A percentile compares a stretch with the other conserved stretches of the same genome.
Conservation (phyloP, 108 stramenopile genomes). For the Skeletonema costatum region DNA sequence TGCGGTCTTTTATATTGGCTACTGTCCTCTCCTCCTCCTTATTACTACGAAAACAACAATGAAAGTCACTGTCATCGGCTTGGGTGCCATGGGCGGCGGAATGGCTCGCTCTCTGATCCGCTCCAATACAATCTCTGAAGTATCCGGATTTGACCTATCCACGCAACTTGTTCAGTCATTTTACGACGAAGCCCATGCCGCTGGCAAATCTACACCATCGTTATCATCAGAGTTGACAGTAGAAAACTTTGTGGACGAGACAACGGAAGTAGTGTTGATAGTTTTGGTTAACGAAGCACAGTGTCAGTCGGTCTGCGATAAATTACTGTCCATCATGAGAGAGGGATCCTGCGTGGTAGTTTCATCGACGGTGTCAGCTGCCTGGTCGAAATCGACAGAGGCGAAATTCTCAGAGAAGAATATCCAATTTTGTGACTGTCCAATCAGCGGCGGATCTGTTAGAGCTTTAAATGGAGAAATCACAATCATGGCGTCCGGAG, state of each 20-base stretch:
- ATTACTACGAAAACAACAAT: not conserved
- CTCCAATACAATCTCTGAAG: conserved; percentile 28
- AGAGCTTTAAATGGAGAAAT: conserved; percentile 68
- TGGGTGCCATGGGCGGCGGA: conserved; percentile 83
- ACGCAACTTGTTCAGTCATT: conserved; percentile 43
- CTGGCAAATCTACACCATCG: conserved; percentile 40
- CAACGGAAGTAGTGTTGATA: conserved; percentile 59
- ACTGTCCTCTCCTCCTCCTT: not conserved
- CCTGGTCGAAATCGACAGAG: conserved; percentile 54
- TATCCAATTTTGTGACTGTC: conserved; percentile 68
- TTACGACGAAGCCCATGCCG: conserved; percentile 42
- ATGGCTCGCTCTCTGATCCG: conserved; percentile 76
- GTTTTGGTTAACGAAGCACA: conserved; percentile 77
- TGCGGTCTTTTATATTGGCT: too few relatives aligned
- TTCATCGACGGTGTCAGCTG: conserved; percentile 69
- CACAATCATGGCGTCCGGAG: conserved; percentile 71
- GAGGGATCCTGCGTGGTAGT: conserved; percentile 60
- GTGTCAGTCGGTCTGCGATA: conserved; percentile 55
- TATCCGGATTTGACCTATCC: conserved; percentile 59
- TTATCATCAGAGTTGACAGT: conserved; percentile 2
- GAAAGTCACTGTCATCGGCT: conserved; percentile 51
- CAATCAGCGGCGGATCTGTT: conserved; percentile 74
- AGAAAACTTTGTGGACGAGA: conserved; percentile 24
- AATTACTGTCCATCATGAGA: conserved; percentile 37
- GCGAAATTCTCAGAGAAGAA: conserved; percentile 29